Evolutionary conservation across 345 rosid genomes (phyloP), one percentile per base, ranked within the genome.

Genomic region (Pelargonium nanum): DNA sequence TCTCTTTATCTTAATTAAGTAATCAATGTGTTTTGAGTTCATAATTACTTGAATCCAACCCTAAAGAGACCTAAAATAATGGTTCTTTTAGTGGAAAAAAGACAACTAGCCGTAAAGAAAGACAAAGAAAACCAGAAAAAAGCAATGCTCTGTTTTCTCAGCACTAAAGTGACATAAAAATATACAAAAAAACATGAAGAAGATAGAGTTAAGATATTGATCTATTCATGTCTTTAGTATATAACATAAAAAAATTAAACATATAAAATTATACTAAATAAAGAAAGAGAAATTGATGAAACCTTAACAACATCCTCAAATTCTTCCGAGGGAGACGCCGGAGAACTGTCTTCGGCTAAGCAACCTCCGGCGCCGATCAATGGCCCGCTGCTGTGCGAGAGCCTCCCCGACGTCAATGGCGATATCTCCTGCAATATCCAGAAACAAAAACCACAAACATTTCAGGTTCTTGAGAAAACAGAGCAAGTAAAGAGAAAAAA

Each of bases 311-410:
- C 78, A 83, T 92, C 98, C 72, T 92, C 96, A 12, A 82, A 85
- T 32, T 92, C 98, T 30, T 92, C 91, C 6, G 91, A 81, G 0
- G 96, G 95, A 26, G 98, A 92, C 45, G 81, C 74, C 6, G 94
- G 95, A 15, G 96, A 88, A 54, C 93, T 92, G 58, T 89, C 95
- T 6, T 77, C 78, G 70, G 78, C 87, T 40, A 87, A 84, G 45
- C 80, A 34, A 9, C 45, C 45, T 34, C 45, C 80, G 1, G 72
- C 74, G 22, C 75, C 77, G 59, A 80, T 82, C 76, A 86, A 74
- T 56, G 96, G 96, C 6, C 95, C 98, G 48, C 95, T 89, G 55
- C 98, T 92, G 72, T 89, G 96, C 53, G 98, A 92, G 24, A 89
- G 85, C 81, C 96, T 82, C 34, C 98, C 97, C 19, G 98, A 92